These are phyloP conservation scores for Suhomyces bribrorum DNA, from an alignment of 1,139 yeast genomes.

Conservation along the genomic window DNA sequence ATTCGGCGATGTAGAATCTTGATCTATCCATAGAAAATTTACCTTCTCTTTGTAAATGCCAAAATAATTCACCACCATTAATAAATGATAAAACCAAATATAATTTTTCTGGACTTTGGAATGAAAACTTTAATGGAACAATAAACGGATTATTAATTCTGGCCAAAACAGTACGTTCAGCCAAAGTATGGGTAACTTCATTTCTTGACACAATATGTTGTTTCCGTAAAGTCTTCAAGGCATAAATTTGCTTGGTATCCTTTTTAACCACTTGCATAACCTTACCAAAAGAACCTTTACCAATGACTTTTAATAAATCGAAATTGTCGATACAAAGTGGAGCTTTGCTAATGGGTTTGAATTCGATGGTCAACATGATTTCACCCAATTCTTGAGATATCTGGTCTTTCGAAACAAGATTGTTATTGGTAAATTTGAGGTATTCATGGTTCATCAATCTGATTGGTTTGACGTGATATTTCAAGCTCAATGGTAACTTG, in stretches of 20 bases:
- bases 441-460: slow-evolving; percentile 50
- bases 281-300: slow-evolving; percentile 97
- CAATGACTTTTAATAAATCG: slow-evolving; percentile 89
- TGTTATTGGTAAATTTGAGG: slow-evolving; percentile 43
- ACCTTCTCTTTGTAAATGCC: slow-evolving; percentile 90
- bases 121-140: slow-evolving; percentile 94
- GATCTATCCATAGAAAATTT: slow-evolving; percentile 86
- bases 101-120: slow-evolving; percentile 93
- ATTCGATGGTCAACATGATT: slow-evolving; percentile 71
- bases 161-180: slow-evolving; percentile 93
- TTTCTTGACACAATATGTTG: slow-evolving; percentile 91
- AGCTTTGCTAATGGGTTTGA: slow-evolving; percentile 61
- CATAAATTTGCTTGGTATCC: slow-evolving; percentile 92
- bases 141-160: slow-evolving; percentile 94
- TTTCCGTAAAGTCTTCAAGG: slow-evolving; percentile 88
- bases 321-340: slow-evolving; percentile 87
- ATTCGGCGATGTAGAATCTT: slow-evolving; percentile 90
- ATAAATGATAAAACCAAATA: slow-evolving; percentile 89
- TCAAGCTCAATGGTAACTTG: slow-evolving; percentile 45
- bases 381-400: slow-evolving; percentile 44
- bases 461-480: slow-evolving; percentile 38
- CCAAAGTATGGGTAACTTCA: slow-evolving; percentile 94
- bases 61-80: slow-evolving; percentile 96
- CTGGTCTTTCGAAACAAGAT: slow-evolving; percentile 20
- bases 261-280: slow-evolving; percentile 97